Conservation (phyloP, 805 yeast species). For the Yarrowia bubula region DNA sequence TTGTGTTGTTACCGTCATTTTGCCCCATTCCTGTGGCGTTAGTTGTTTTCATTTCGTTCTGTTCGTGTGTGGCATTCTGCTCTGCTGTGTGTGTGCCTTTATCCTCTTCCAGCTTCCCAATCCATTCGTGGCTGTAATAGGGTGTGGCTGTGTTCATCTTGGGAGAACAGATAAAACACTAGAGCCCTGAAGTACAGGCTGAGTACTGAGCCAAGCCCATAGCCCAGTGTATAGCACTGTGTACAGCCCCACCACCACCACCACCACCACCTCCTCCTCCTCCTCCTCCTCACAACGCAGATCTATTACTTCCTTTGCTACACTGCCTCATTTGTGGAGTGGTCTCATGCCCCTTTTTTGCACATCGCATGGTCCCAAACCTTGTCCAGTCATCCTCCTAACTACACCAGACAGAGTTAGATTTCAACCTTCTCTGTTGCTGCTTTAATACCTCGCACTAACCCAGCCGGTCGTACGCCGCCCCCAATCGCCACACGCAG, state of each 20-base stretch:
- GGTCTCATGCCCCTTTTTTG: slow-evolving; percentile 21
- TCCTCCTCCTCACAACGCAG: neutral
- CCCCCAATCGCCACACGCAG: slow-evolving; percentile 2
- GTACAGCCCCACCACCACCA: neutral
- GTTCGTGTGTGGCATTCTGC: slow-evolving; percentile 9
- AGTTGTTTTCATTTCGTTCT: too few relatives aligned
- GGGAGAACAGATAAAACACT: too few relatives aligned
- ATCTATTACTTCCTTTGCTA: neutral
- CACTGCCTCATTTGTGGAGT: slow-evolving; percentile 18
- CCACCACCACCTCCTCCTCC: neutral
- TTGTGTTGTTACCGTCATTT: too few relatives aligned
- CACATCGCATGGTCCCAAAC: slow-evolving; percentile 23
- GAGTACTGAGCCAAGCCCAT: neutral
- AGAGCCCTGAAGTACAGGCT: too few relatives aligned
- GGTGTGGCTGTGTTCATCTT: neutral
- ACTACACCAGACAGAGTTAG: too few relatives aligned
- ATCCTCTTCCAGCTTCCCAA: too few relatives aligned
- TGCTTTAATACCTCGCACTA: slow-evolving; percentile 12
- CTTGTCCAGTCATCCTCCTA: too few relatives aligned
- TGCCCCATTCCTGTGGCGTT: too few relatives aligned
- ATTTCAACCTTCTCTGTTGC: too few relatives aligned
- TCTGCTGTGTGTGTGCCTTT: neutral
- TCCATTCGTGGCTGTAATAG: neutral
- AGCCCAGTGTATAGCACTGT: too few relatives aligned
- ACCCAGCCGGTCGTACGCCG: slow-evolving; percentile 23